Base-by-base conservation (phyloP, 768 basidiomycete genomes). In the Leccinellum albellum region DNA sequence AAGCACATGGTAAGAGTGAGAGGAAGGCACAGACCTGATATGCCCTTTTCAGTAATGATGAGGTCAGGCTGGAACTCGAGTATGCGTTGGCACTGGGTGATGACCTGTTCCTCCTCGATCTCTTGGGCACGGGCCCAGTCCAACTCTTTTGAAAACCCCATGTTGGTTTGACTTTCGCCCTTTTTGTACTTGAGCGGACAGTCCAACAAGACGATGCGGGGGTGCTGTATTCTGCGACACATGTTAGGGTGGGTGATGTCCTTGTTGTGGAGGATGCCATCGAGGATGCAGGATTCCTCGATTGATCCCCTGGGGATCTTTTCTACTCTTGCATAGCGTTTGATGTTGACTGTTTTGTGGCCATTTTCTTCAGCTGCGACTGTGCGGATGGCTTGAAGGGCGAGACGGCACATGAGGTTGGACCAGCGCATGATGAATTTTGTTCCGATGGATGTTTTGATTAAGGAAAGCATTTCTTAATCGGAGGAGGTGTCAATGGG, bases 231-330 rank as follows among this genome's bases (percentile, higher is more conserved):
- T 6, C 6, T 79, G 55, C 97, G 74, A 54, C 96, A 79, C 97
- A 98, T 99, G 64, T 91, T 87, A 10, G 97, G 95, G 74, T 98
- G 97, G 0, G 94, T 97, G 65, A 99, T 90, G 70, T 98, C 97
- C 80, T 99, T 98, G 84, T 98, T 99, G 65, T 98, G 74, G 88
- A 99, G 94, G 54, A 99, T 88, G 47, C 97, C 96, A 53, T 80
- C 83, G 55, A 98, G 73, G 4, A 98, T 96, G 58, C 77, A 75
- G 57, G 89, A 91, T 58, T 95, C 83, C 76, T 99, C 97, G 65
- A 99, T 98, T 74, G 96, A 94, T 12, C 96, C 96, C 9, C 97
- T 97, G 1, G 97, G 94, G 10, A 99, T 81, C 76, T 98, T 99
- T 75, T 99, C 97, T 9, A 98, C 93, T 12, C 96, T 82, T 4